These are phyloP conservation scores for Bidens hawaiensis DNA, from an alignment of 140 eudicot species.

Conservation along the genomic window DNA sequence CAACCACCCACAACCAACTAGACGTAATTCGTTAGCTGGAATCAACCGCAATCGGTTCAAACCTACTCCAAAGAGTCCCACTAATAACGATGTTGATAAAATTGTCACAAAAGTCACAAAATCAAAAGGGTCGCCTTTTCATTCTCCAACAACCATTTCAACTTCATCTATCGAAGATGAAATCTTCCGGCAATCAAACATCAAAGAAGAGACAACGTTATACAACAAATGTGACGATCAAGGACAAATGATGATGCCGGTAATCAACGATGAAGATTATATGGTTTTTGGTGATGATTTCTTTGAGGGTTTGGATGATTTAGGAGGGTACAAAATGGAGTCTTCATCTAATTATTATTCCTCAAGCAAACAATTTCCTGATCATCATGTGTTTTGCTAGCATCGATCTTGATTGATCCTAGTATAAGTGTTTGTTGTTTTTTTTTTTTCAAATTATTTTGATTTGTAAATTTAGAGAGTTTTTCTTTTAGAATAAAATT, in stretches of 20 bases:
- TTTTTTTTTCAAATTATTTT: neutral
- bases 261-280: slow-evolving; percentile 26
- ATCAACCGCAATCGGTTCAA: slow-evolving; percentile 55
- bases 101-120: slow-evolving; percentile 7
- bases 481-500: slow-evolving; percentile 5
- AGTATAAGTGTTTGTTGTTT: neutral
- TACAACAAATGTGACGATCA: slow-evolving; percentile 23
- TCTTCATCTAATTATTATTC: slow-evolving; percentile 18
- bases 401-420: slow-evolving; percentile 1
- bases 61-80: slow-evolving; percentile 32
- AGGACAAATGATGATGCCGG: slow-evolving; percentile 10
- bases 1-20: slow-evolving; percentile 83
- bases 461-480: slow-evolving; percentile 21
- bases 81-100: slow-evolving; percentile 18
- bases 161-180: slow-evolving; percentile 30
- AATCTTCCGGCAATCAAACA: slow-evolving; percentile 19
- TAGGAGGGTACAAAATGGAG: slow-evolving; percentile 40
- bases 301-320: slow-evolving; percentile 67
- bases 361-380: slow-evolving; percentile 30
- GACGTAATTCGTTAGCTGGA: slow-evolving; percentile 81
- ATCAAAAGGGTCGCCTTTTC: slow-evolving; percentile 26
- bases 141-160: slow-evolving; percentile 32
- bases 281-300: slow-evolving; percentile 55
- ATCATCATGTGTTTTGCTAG: slow-evolving; percentile 31
- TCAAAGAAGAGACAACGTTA: slow-evolving; percentile 36